Evolutionary conservation across 257 asterid species (phyloP).

Genomic region (Capsicum rhomboideum): DNA sequence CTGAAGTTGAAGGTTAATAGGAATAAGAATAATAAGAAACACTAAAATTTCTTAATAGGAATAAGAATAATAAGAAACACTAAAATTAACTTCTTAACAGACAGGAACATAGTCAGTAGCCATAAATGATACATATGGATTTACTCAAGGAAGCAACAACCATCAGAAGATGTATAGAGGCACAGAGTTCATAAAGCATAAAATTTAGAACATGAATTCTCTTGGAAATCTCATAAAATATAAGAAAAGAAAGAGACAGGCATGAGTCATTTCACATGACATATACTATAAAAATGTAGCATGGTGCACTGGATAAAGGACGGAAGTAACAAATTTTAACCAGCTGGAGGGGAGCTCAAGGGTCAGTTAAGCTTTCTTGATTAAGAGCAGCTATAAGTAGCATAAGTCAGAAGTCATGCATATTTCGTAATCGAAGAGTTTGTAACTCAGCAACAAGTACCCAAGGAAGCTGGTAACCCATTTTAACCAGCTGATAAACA

Average conservation of each 20-base stretch:
- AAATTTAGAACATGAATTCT: neutral
- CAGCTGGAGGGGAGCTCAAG: neutral
- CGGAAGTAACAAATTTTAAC: neutral
- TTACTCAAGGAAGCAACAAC: neutral
- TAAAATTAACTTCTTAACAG: neutral
- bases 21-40: neutral
- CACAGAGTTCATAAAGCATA: neutral
- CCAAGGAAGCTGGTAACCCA: neutral
- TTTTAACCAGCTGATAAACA: neutral
- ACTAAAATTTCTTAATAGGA: too few relatives aligned
- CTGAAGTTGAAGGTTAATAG: constrained; percentile 26
- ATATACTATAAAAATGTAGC: neutral
- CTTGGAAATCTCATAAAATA: neutral
- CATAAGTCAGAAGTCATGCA: neutral
- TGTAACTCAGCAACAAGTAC: neutral
- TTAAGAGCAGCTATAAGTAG: neutral
- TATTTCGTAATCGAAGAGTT: neutral
- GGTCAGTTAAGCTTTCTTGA: neutral
- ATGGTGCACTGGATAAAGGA: neutral
- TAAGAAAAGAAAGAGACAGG: neutral
- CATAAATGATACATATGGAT: neutral
- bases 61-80: neutral
- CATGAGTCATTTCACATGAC: too few relatives aligned
- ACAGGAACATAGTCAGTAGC: neutral
- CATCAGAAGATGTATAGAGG: neutral